Evolutionary conservation across 2,329 filamentous ascomycete species (phyloP).

Genomic region (Xylariaceae sp.): DNA sequence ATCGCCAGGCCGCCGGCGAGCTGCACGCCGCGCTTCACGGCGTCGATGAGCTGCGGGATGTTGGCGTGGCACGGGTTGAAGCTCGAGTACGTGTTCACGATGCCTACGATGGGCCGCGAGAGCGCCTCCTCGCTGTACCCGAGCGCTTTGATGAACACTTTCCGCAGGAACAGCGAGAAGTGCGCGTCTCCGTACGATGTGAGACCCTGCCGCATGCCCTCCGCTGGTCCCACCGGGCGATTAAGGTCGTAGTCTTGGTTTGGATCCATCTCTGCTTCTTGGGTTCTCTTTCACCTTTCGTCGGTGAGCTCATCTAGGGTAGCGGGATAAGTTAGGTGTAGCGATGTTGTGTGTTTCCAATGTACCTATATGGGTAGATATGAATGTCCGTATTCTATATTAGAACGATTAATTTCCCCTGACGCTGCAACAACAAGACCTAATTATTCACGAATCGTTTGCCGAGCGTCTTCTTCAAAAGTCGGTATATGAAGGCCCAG

Average conservation of each 20-base stretch:
- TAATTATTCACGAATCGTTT: neutral
- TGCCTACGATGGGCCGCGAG: conserved; percentile 73
- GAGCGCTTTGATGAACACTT: conserved; percentile 79
- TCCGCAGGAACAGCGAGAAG: conserved; percentile 76
- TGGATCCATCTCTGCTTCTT: conserved; percentile 9
- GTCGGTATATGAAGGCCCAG: too few species aligned
- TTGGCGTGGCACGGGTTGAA: conserved; percentile 81
- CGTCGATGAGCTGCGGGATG: conserved; percentile 73
- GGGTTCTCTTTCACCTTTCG: neutral
- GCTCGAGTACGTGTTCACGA: conserved; percentile 74
- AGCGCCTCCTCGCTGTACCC: conserved; percentile 77
- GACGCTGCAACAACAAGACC: neutral
- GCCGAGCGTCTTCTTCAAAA: too few species aligned
- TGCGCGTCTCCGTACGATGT: conserved; percentile 76
- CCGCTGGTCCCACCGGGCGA: conserved; percentile 54
- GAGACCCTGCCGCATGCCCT: conserved; percentile 68
- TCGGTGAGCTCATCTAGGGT: too few species aligned
- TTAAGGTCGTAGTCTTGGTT: conserved; percentile 66
- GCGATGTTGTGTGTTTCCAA: too few species aligned
- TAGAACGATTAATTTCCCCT: neutral
- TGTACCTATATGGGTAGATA: neutral
- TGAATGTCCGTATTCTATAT: neutral
- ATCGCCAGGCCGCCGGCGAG: conserved; percentile 71
- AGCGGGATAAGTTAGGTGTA: too few species aligned
- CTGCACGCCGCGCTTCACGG: conserved; percentile 71